These are phyloP conservation scores for Monosporascus cannonballus DNA, from an alignment of 2,329 filamentous ascomycete species.

Conservation along the genomic window DNA sequence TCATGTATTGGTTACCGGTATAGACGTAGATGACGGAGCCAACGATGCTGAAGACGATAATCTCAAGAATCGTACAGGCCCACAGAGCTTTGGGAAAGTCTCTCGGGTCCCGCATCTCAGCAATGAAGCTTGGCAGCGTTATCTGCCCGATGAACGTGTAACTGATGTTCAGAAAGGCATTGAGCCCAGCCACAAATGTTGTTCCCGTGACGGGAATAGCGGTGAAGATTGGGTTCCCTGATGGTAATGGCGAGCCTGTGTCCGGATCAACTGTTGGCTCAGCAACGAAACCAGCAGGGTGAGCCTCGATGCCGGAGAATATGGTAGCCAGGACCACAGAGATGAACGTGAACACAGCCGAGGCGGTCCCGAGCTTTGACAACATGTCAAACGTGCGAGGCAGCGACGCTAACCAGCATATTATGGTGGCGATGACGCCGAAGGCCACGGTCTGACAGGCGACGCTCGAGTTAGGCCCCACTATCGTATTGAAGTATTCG, in stretches of 20 bases:
- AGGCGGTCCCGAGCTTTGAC: slow-evolving; percentile 70
- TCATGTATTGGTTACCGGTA: slow-evolving; percentile 85
- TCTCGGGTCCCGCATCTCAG: slow-evolving; percentile 75
- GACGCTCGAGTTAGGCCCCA: slow-evolving; percentile 53
- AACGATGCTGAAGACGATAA: slow-evolving; percentile 79
- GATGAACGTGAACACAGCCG: slow-evolving; percentile 83
- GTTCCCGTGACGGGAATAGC: slow-evolving; percentile 63
- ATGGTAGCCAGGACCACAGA: slow-evolving; percentile 79
- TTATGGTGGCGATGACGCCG: slow-evolving; percentile 63
- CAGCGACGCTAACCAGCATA: slow-evolving; percentile 74
- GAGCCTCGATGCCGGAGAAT: slow-evolving; percentile 70
- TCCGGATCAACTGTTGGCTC: slow-evolving; percentile 31
- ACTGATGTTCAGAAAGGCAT: slow-evolving; percentile 88
- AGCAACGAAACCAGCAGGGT: slow-evolving; percentile 62
- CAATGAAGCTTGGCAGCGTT: slow-evolving; percentile 89
- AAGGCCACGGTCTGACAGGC: slow-evolving; percentile 73
- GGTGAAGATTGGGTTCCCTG: slow-evolving; percentile 61
- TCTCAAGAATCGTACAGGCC: slow-evolving; percentile 81
- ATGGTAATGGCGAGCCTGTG: slow-evolving; percentile 21
- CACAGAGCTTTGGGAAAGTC: slow-evolving; percentile 93
- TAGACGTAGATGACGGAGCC: slow-evolving; percentile 80
- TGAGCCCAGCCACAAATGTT: slow-evolving; percentile 76
- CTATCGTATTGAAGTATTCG: slow-evolving; percentile 88
- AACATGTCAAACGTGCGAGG: slow-evolving; percentile 80
- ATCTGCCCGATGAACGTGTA: slow-evolving; percentile 97